These are phyloP conservation scores for Sporothrix globosa DNA, from an alignment of 2,329 filamentous ascomycete species.

Conservation along the genomic window DNA sequence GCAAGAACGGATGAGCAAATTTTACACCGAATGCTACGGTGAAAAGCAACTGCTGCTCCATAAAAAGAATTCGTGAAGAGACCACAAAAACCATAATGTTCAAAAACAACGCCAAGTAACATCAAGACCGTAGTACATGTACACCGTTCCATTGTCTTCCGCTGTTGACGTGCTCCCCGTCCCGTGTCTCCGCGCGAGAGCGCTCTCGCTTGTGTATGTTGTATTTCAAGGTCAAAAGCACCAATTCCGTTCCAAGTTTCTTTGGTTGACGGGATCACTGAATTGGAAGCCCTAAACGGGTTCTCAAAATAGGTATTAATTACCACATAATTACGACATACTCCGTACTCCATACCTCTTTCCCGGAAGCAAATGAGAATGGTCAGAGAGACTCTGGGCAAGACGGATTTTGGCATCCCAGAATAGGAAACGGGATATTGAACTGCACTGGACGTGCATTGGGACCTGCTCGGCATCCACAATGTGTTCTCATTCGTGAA, in stretches of 20 bases:
- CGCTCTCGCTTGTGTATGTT: neutral
- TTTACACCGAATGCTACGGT: slow-evolving; percentile 20
- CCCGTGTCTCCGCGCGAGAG: slow-evolving; percentile 20
- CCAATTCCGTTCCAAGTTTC: neutral
- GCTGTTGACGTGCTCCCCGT: slow-evolving; percentile 22
- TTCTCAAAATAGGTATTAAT: neutral
- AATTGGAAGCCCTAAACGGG: neutral
- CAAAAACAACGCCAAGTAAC: neutral
- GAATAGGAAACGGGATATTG: slow-evolving; percentile 7
- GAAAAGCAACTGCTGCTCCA: slow-evolving; percentile 3
- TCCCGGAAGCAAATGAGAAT: neutral
- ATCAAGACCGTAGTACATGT: neutral
- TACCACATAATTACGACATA: too few species aligned
- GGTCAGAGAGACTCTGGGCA: neutral
- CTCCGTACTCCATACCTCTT: too few species aligned
- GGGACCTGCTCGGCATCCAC: neutral
- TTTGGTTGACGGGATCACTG: neutral
- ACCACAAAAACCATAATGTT: neutral
- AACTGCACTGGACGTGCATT: neutral
- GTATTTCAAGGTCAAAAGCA: neutral
- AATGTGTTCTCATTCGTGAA: neutral
- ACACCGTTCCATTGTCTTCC: slow-evolving; percentile 19
- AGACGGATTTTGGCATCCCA: too few species aligned
- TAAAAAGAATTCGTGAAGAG: neutral
- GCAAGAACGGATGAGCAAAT: neutral